Percentiles rank a stretch among this genome's conserved stretches.
Conservation (phyloP, 2,329 filamentous ascomycete genomes). For the Rosellinia necatrix region DNA sequence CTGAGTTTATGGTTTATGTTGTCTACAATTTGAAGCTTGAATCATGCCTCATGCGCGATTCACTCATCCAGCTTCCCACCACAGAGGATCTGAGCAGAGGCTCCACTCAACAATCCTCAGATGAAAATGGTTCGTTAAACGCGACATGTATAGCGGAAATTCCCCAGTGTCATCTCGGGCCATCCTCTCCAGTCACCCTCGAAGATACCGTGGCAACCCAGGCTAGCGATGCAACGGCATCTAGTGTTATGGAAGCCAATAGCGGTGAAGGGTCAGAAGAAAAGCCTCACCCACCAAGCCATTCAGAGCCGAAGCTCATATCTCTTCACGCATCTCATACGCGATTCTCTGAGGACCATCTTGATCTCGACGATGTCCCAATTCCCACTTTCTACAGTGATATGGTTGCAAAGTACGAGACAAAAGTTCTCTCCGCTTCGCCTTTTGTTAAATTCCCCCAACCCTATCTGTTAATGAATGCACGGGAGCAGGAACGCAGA, state of each 20-base stretch:
- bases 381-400: conserved; percentile 94
- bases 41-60: conserved; percentile 90
- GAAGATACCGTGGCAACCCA: conserved; percentile 33
- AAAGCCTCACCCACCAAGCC: conserved; percentile 13
- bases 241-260: conserved; percentile 17
- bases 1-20: conserved; percentile 98
- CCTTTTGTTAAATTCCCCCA: conserved; percentile 96
- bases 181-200: conserved; percentile 28
- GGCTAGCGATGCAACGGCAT: conserved; percentile 27
- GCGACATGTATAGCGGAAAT: conserved; percentile 32
- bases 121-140: conserved; percentile 46
- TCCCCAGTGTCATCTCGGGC: conserved; percentile 30
- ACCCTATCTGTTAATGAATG: conserved; percentile 89
- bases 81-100: conserved; percentile 54
- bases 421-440: conserved; percentile 90
- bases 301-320: conserved; percentile 35
- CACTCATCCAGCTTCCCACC: conserved; percentile 81
- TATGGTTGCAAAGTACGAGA: conserved; percentile 91
- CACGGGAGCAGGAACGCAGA: conserved; percentile 86
- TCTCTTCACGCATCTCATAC: conserved; percentile 52
- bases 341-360: conserved; percentile 53
- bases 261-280: conserved; percentile 18
- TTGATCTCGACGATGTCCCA: conserved; percentile 76
- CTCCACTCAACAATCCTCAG: conserved; percentile 39
- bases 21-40: conserved; percentile 97